Percentiles rank a stretch among this genome's conserved stretches.
phyloP scores from a whole-genome alignment of 164 flowering plant genomes.

The Macadamia integrifolia region DNA sequence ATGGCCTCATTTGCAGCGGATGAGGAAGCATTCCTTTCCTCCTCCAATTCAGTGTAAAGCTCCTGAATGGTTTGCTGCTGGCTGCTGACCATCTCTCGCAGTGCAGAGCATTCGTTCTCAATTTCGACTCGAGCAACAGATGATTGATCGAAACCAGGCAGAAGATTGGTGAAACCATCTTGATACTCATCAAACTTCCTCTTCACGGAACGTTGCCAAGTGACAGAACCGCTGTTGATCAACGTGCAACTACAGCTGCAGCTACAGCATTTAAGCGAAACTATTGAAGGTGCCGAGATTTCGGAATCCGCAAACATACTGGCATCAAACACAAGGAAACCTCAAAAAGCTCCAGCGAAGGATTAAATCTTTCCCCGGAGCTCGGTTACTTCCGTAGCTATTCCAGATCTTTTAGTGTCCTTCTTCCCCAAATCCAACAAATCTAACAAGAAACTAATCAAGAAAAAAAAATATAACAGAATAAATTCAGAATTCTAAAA shows the following conservation, averaged over 20 bases:
- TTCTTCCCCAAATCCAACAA: background rate
- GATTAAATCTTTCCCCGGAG: background rate
- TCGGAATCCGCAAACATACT: background rate
- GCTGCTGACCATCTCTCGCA: slow-evolving; percentile 51
- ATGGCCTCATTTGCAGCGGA: slow-evolving; percentile 74
- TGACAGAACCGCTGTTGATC: background rate
- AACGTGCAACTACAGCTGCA: slow-evolving; percentile 46
- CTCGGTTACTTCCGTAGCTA: background rate
- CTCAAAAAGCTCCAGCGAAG: background rate
- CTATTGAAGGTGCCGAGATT: background rate
- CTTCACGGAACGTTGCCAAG: slow-evolving; percentile 50
- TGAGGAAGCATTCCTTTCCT: slow-evolving; percentile 67
- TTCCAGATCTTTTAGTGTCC: background rate
- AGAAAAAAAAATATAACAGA: background rate
- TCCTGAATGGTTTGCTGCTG: slow-evolving; percentile 56
- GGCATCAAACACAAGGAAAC: background rate
- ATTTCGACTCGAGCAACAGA: slow-evolving; percentile 44
- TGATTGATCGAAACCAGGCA: slow-evolving; percentile 22
- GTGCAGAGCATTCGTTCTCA: slow-evolving; percentile 48
- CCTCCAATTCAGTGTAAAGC: slow-evolving; percentile 49
- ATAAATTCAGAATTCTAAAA: background rate
- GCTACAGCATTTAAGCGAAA: slow-evolving; percentile 35
- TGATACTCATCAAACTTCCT: slow-evolving; percentile 48
- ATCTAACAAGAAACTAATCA: background rate
- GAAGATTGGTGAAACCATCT: slow-evolving; percentile 14